These are phyloP conservation scores for Aspergillus conjunctus DNA, from an alignment of 495 filamentous ascomycete species.

Conservation along the genomic window DNA sequence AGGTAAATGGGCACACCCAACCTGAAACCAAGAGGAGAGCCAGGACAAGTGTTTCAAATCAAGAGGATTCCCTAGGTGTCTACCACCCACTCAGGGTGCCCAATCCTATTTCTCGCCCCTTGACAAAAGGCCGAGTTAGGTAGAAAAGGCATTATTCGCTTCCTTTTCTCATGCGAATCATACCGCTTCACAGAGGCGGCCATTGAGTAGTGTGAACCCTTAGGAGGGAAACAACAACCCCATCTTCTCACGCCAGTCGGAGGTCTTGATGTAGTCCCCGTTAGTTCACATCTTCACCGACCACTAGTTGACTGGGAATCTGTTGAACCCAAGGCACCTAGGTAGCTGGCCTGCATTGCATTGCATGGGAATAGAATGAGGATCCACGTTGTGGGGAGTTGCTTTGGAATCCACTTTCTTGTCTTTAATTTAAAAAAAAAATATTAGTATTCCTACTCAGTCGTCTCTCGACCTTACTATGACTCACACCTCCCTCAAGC, in stretches of 20 bases:
- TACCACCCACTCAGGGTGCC: too few species aligned
- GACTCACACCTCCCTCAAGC: slow-evolving; percentile 11
- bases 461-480: slow-evolving; percentile 4
- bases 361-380: slow-evolving; percentile 9
- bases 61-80: background rate
- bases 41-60: slow-evolving; percentile 17
- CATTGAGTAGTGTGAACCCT: background rate
- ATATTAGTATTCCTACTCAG: slow-evolving; percentile 1
- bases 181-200: slow-evolving; percentile 6
- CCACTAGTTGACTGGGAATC: slow-evolving; percentile 4
- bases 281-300: slow-evolving; percentile 11
- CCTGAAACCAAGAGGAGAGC: slow-evolving; percentile 10
- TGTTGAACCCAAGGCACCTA: background rate
- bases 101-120: background rate
- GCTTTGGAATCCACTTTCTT: slow-evolving; percentile 11
- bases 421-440: background rate
- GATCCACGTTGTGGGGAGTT: slow-evolving; percentile 21
- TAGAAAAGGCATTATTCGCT: slow-evolving; percentile 2
- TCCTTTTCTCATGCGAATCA: slow-evolving; percentile 5
- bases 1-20: too few species aligned
- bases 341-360: slow-evolving; percentile 22
- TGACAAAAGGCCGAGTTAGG: slow-evolving; percentile 10
- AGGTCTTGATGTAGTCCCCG: slow-evolving; percentile 6
- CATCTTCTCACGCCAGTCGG: background rate
- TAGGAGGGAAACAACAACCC: background rate